Evolutionary conservation across 192 early-diverging fungal species (phyloP).

Genomic region (Borealophlyctis nickersoniae): DNA sequence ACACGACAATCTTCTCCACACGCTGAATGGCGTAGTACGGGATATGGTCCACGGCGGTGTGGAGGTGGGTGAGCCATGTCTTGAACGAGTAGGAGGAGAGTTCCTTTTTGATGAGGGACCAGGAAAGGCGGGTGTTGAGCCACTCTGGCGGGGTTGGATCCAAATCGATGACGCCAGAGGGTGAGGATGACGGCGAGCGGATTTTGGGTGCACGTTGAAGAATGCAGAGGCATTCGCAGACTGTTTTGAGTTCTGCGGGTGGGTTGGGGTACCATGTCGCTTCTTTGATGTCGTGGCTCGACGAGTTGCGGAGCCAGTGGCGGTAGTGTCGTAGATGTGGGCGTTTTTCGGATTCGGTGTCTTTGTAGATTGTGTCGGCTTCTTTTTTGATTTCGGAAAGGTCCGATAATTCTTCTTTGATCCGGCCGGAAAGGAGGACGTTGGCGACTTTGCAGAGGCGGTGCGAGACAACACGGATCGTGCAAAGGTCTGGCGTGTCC

Average conservation of each 20-base stretch:
- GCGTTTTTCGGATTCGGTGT: constrained; percentile 25
- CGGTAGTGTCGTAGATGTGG: constrained; percentile 45
- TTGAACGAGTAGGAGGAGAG: constrained; percentile 49
- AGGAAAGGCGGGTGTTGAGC: constrained; percentile 24
- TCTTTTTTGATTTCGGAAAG: not conserved
- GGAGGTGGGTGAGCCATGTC: constrained; percentile 42
- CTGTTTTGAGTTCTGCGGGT: constrained; percentile 44
- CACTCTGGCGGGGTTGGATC: not conserved
- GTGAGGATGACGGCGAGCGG: not conserved
- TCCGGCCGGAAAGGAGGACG: constrained; percentile 31
- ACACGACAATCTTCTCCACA: constrained; percentile 52
- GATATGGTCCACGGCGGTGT: constrained; percentile 37
- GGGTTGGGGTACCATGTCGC: constrained; percentile 48
- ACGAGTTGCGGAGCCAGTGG: constrained; percentile 37
- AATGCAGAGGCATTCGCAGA: constrained; percentile 53
- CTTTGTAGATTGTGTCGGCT: not conserved
- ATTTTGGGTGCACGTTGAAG: constrained; percentile 18
- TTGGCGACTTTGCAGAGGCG: constrained; percentile 29
- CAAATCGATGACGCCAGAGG: not conserved
- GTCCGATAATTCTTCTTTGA: constrained; percentile 9
- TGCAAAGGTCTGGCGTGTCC: constrained; percentile 23
- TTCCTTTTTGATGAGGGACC: constrained; percentile 42
- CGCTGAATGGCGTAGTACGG: constrained; percentile 27
- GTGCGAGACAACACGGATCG: constrained; percentile 26
- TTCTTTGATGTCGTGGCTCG: constrained; percentile 41